Evolutionary conservation across 2,329 filamentous ascomycete genomes (phyloP).

Genomic region (Fusarium falciforme): DNA sequence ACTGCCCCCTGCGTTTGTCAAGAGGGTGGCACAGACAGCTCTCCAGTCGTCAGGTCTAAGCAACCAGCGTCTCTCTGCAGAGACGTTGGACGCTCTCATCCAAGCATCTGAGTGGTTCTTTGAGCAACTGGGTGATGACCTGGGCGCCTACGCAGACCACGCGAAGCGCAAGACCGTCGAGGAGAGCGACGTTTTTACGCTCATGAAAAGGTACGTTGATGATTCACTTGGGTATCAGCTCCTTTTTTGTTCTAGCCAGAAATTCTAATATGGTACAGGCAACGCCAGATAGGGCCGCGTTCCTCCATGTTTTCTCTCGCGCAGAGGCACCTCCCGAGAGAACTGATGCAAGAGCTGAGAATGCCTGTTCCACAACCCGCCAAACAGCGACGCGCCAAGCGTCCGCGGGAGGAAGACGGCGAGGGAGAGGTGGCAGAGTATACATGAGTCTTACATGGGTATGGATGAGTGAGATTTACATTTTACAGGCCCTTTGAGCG

Average conservation of each 20-base stretch:
- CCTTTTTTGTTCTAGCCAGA: slow-evolving; percentile 34
- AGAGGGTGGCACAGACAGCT: slow-evolving; percentile 77
- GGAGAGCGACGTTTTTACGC: slow-evolving; percentile 81
- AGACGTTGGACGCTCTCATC: slow-evolving; percentile 79
- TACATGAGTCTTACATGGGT: slow-evolving; percentile 42
- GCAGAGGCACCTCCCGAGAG: slow-evolving; percentile 82
- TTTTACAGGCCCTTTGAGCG: slow-evolving; percentile 44
- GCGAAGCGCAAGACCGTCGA: slow-evolving; percentile 87
- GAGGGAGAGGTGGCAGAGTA: slow-evolving; percentile 53
- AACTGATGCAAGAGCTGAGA: slow-evolving; percentile 84
- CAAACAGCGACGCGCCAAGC: slow-evolving; percentile 57
- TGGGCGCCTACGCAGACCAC: slow-evolving; percentile 83
- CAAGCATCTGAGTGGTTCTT: slow-evolving; percentile 93
- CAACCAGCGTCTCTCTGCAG: slow-evolving; percentile 77
- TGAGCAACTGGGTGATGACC: slow-evolving; percentile 84
- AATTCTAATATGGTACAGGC: slow-evolving; percentile 64
- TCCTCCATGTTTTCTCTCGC: slow-evolving; percentile 89
- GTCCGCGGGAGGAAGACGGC: slow-evolving; percentile 43
- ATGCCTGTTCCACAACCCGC: slow-evolving; percentile 70
- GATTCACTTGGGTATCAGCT: slow-evolving; percentile 33
- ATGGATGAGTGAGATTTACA: slow-evolving; percentile 22
- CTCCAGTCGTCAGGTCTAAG: slow-evolving; percentile 73
- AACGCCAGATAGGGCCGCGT: slow-evolving; percentile 77
- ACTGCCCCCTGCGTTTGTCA: slow-evolving; percentile 78
- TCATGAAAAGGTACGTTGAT: slow-evolving; percentile 81